These are phyloP conservation scores for Buddleja alternifolia DNA, from an alignment of 257 asterid genomes.

Conservation along the genomic window DNA sequence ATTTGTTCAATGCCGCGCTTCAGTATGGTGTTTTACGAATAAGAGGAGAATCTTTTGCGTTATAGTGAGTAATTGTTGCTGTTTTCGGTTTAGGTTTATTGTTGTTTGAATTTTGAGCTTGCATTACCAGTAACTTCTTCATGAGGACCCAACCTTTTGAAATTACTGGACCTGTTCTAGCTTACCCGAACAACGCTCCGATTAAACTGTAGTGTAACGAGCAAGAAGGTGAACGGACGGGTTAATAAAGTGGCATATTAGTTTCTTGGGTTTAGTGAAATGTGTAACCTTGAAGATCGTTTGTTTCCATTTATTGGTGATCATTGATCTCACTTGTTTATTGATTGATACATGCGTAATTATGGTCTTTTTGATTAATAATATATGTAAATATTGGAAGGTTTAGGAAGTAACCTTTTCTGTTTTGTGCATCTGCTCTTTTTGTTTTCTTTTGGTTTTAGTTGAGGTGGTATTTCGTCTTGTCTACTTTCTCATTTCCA, in stretches of 20 bases:
- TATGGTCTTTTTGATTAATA: not conserved
- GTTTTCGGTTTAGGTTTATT: slow-evolving; percentile 30
- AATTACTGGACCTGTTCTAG: slow-evolving; percentile 20
- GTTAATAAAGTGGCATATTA: slow-evolving; percentile 5
- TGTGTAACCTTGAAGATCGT: not conserved
- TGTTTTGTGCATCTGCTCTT: not conserved
- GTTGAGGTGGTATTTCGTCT: slow-evolving; percentile 13
- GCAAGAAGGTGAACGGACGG: not conserved
- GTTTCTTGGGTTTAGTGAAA: slow-evolving; percentile 14
- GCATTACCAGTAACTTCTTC: slow-evolving; percentile 15
- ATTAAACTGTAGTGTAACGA: not conserved
- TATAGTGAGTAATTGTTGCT: slow-evolving; percentile 11
- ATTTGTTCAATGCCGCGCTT: slow-evolving; percentile 20
- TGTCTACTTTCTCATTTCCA: slow-evolving; percentile 8
- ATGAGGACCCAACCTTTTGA: not conserved
- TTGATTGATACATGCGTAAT: slow-evolving; percentile 10
- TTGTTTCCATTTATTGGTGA: slow-evolving; percentile 15
- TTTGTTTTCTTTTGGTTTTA: slow-evolving; percentile 1
- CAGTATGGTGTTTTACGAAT: not conserved
- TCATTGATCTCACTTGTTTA: not conserved
- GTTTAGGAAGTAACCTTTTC: slow-evolving; percentile 11
- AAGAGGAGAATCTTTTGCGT: not conserved
- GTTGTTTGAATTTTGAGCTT: slow-evolving; percentile 21
- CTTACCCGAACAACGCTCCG: slow-evolving; percentile 24
- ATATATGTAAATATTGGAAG: not conserved